These are phyloP conservation scores for Wickerhamomyces bisporus DNA, from an alignment of 805 yeast species.

Conservation along the genomic window DNA sequence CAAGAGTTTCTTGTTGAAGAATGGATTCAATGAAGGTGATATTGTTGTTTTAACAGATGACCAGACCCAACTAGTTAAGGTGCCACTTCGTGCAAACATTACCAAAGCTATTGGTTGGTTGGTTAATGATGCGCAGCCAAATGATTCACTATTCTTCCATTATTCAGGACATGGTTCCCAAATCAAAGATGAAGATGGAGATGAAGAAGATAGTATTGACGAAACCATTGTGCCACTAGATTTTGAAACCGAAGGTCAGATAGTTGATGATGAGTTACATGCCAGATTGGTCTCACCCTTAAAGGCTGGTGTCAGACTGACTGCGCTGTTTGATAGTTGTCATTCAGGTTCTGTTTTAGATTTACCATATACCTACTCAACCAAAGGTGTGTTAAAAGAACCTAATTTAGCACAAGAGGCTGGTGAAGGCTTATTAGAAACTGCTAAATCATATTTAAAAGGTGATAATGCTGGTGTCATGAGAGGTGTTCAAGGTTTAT, in stretches of 20 bases:
- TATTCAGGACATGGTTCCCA: slow-evolving; percentile 86
- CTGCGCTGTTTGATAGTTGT: slow-evolving; percentile 80
- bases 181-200: slow-evolving; percentile 62
- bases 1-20: slow-evolving; percentile 32
- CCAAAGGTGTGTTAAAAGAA: slow-evolving; percentile 79
- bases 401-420: slow-evolving; percentile 75
- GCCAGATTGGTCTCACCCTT: slow-evolving; percentile 63
- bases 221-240: slow-evolving; percentile 73
- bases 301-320: slow-evolving; percentile 68
- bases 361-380: slow-evolving; percentile 74
- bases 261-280: slow-evolving; percentile 73
- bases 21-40: slow-evolving; percentile 49
- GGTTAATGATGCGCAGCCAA: slow-evolving; percentile 57
- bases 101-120: slow-evolving; percentile 71
- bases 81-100: slow-evolving; percentile 66
- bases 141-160: slow-evolving; percentile 67
- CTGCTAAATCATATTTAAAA: slow-evolving; percentile 53
- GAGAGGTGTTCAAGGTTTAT: slow-evolving; percentile 37
- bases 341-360: slow-evolving; percentile 84
- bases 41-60: slow-evolving; percentile 61
- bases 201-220: slow-evolving; percentile 70
- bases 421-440: slow-evolving; percentile 57
- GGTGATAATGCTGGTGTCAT: slow-evolving; percentile 48
- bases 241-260: slow-evolving; percentile 59
- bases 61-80: slow-evolving; percentile 37